These are phyloP conservation scores for Alternaria burnsii DNA, from an alignment of 2,329 filamentous ascomycete genomes.

Conservation along the genomic window DNA sequence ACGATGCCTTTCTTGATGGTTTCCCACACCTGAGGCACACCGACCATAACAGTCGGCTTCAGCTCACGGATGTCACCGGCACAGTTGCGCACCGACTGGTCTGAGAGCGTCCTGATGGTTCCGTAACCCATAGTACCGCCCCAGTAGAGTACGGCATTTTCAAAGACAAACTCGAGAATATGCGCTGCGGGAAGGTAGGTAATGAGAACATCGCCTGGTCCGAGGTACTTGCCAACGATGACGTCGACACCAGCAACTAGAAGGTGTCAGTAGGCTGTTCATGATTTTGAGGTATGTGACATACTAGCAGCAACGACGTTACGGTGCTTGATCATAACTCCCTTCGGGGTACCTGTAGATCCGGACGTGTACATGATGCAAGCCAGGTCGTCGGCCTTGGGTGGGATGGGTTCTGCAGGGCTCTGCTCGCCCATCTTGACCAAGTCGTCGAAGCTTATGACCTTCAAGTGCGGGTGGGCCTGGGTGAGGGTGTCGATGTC, in stretches of 20 bases:
- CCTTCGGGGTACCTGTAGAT: slow-evolving; percentile 88
- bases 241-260: slow-evolving; percentile 78
- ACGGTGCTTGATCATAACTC: slow-evolving; percentile 82
- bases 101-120: slow-evolving; percentile 86
- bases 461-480: slow-evolving; percentile 61
- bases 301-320: slow-evolving; percentile 80
- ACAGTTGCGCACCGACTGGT: slow-evolving; percentile 86
- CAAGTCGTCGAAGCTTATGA: slow-evolving; percentile 65
- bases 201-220: slow-evolving; percentile 79
- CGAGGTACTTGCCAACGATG: slow-evolving; percentile 80
- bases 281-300: slow-evolving; percentile 43
- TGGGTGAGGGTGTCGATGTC: slow-evolving; percentile 64
- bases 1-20: slow-evolving; percentile 95
- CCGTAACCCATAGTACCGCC: slow-evolving; percentile 94
- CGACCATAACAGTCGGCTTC: slow-evolving; percentile 86
- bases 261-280: slow-evolving; percentile 19
- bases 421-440: slow-evolving; percentile 68
- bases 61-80: slow-evolving; percentile 94
- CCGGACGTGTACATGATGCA: slow-evolving; percentile 88
- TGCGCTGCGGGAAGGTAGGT: slow-evolving; percentile 95
- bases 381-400: slow-evolving; percentile 78
- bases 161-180: slow-evolving; percentile 95
- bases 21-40: slow-evolving; percentile 97
- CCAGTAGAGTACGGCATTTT: slow-evolving; percentile 88
- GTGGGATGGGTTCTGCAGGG: slow-evolving; percentile 74